phyloP scores from a whole-genome alignment of 2,329 filamentous ascomycete genomes.

The Aureobasidium sp. region DNA sequence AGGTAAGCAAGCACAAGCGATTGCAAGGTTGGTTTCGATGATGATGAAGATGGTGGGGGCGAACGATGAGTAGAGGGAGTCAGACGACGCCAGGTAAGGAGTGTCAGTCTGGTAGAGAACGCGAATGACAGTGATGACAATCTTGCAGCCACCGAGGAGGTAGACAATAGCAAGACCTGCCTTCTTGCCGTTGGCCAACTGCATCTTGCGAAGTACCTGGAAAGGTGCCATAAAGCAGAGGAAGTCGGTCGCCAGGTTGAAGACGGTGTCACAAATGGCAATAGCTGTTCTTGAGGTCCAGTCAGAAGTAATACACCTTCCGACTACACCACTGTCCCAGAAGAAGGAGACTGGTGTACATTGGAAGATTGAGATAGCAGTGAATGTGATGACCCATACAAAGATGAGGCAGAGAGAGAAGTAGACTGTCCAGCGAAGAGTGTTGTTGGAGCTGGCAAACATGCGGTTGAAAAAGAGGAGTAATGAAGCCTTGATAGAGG shows the following conservation, averaged over 20 bases:
- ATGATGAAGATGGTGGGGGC: background rate
- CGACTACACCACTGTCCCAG: slow-evolving; percentile 30
- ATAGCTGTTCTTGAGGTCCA: slow-evolving; percentile 27
- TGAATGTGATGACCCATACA: slow-evolving; percentile 25
- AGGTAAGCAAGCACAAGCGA: slow-evolving; percentile 2
- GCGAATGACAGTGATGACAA: slow-evolving; percentile 11
- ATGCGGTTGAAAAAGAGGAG: slow-evolving; percentile 41
- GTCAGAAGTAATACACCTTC: slow-evolving; percentile 28
- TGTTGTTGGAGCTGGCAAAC: slow-evolving; percentile 30
- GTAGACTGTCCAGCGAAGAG: slow-evolving; percentile 28
- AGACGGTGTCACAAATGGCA: slow-evolving; percentile 33
- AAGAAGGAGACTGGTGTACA: slow-evolving; percentile 36
- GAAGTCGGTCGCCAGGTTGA: slow-evolving; percentile 31
- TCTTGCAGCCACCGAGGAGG: slow-evolving; percentile 26
- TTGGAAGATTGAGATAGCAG: slow-evolving; percentile 32
- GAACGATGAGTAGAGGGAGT: background rate
- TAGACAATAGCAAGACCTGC: slow-evolving; percentile 29
- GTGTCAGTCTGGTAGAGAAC: background rate
- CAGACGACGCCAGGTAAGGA: background rate
- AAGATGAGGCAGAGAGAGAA: slow-evolving; percentile 26
- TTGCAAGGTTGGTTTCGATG: slow-evolving; percentile 4
- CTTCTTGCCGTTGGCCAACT: slow-evolving; percentile 26
- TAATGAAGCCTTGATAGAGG: slow-evolving; percentile 34
- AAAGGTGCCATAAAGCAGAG: slow-evolving; percentile 28
- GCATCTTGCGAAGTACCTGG: slow-evolving; percentile 26